Conservation (phyloP, 257 asterid genomes). For the Misopates orontium region DNA sequence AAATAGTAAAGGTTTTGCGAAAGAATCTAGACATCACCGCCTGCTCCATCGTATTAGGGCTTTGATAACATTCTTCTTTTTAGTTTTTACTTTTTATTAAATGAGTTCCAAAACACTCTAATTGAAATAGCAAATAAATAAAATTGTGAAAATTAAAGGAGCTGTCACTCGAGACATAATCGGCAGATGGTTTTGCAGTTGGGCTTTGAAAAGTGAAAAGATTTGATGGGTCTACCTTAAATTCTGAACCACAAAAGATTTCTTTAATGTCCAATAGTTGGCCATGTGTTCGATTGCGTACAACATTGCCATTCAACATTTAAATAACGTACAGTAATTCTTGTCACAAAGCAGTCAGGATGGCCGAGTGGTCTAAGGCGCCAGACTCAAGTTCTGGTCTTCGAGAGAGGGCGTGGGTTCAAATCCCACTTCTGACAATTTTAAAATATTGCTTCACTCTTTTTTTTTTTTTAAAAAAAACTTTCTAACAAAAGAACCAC, state of each 20-base stretch:
- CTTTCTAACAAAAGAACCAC: not conserved
- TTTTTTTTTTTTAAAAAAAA: not conserved
- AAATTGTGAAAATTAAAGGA: too few relatives aligned
- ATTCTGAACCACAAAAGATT: not conserved
- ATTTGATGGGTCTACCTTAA: conserved; percentile 18
- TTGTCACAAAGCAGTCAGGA: conserved; percentile 52
- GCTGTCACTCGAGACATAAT: too few relatives aligned
- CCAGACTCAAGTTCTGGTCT: conserved; percentile 86
- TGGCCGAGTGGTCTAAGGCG: conserved; percentile 92
- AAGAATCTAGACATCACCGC: too few relatives aligned
- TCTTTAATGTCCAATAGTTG: not conserved
- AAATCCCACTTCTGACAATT: conserved; percentile 50
- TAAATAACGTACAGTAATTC: too few relatives aligned
- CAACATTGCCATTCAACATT: too few relatives aligned
- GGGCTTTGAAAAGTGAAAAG: not conserved
- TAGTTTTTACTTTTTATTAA: too few relatives aligned
- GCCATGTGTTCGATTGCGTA: too few relatives aligned
- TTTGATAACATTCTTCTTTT: too few relatives aligned
- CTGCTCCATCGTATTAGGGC: too few relatives aligned
- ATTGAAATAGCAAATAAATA: too few relatives aligned
- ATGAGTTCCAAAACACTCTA: too few relatives aligned
- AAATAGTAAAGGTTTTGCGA: too few relatives aligned
- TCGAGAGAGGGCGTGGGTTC: conserved; percentile 74
- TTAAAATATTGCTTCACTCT: not conserved
- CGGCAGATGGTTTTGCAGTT: not conserved